phyloP scores from a whole-genome alignment of 176 grass and related monocot genomes.

The Ananas comosus region DNA sequence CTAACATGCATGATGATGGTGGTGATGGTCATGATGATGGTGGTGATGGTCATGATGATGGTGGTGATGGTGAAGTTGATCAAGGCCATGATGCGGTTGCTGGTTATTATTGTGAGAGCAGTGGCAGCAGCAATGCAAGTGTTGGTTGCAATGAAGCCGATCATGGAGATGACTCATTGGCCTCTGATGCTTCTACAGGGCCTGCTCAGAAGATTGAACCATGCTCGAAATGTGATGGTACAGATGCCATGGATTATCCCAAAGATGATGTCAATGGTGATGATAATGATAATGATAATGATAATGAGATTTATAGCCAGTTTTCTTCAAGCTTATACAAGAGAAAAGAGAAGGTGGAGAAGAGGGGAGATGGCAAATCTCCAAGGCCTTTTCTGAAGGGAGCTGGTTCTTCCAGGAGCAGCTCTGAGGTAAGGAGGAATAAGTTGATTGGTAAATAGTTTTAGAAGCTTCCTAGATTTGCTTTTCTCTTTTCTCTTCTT shows the following conservation, averaged over 20 bases:
- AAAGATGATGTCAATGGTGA: conserved; percentile 14
- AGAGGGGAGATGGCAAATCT: conserved; percentile 25
- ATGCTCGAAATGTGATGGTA: conserved; percentile 9
- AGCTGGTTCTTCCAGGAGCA: conserved; percentile 39
- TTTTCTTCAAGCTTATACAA: conserved; percentile 26
- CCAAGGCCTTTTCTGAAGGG: conserved; percentile 16
- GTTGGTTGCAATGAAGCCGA: conserved; percentile 17
- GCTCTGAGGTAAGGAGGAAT: conserved; percentile 9
- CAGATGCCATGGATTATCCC: conserved; percentile 24
- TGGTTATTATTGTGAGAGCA: background rate
- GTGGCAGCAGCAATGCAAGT: conserved; percentile 17
- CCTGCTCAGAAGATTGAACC: conserved; percentile 32
- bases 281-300: conserved; percentile 5
- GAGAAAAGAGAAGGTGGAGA: conserved; percentile 34
- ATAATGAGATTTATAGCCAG: conserved; percentile 27
- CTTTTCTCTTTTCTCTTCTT: background rate
- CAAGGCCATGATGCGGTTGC: conserved; percentile 23
- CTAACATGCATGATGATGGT: conserved; percentile 28
- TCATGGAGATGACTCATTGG: conserved; percentile 61
- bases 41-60: conserved; percentile 36
- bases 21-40: conserved; percentile 37
- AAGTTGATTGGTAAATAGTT: conserved; percentile 21
- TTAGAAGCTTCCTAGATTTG: conserved; percentile 9
- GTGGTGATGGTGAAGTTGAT: conserved; percentile 32
- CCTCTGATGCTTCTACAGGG: conserved; percentile 86